Evolutionary conservation across 345 rosid genomes (phyloP), one percentile per base, ranked within the genome.

Genomic region (Ceriops zippeliana): DNA sequence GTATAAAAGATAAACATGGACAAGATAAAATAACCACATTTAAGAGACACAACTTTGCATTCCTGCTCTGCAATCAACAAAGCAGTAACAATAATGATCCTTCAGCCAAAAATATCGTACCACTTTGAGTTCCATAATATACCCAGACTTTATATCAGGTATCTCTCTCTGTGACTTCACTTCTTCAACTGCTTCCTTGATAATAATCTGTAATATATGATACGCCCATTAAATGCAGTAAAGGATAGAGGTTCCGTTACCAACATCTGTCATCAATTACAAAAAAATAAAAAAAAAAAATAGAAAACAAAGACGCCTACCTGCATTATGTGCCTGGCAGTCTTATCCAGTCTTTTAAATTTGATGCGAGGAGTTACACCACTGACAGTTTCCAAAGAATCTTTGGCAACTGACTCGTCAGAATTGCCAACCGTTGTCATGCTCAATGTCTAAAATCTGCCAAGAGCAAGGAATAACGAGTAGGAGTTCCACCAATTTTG

Each of bases 331-430:
- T 95, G 83, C 84, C 76, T 80, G 28, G 90, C 90, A 59, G 96
- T 88, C 78, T 96, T 95, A 80, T 89, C 97, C 42, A 89, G 93
- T 68, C 96, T 90, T 85, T 95, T 96, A 63, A 92, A 96, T 73
- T 90, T 96, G 73, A 92, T 80, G 62, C 88, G 89, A 53, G 83
- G 80, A 58, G 93, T 68, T n/a, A 68, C 72, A 69, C 76, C 91
- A 67, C 73, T 37, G 11, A 61, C 65, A 49, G 80, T 7, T 19
- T 62, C 84, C 21, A 83, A 71, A 73, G 84, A 71, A 70, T 35
- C 85, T 37, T 65, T 63, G 16, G 79, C 67, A 58, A 81, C 61
- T 8, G 78, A 66, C 9, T 84, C 80, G 54, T 62, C 79, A 3
- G 81, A 47, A 74, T 70, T 58, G 65, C 83, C 86, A 19, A 11